phyloP scores from a whole-genome alignment of 441 rosid species.

The Capsella rubella region DNA sequence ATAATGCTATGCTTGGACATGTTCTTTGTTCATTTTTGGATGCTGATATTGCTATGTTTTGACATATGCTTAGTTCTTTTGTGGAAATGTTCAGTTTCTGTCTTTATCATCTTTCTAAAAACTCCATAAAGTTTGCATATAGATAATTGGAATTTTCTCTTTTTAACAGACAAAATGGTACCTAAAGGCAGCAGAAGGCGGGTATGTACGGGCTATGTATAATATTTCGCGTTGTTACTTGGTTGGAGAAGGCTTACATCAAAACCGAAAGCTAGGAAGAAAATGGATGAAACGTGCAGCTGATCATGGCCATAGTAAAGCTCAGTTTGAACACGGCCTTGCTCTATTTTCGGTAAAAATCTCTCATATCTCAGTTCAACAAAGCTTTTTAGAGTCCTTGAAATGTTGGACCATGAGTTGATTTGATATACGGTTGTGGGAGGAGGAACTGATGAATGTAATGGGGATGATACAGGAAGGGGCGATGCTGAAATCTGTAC shows the following conservation, averaged over 20 bases:
- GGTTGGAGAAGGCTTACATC: conserved; percentile 76
- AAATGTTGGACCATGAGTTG: background rate
- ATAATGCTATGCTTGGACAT: no score
- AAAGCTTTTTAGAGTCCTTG: background rate
- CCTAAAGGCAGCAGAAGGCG: conserved; percentile 83
- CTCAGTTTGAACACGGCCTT: conserved; percentile 88
- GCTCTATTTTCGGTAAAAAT: conserved; percentile 66
- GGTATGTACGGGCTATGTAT: conserved; percentile 89
- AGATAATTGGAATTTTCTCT: background rate
- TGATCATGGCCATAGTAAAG: conserved; percentile 83
- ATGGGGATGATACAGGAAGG: conserved; percentile 64
- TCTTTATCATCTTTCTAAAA: background rate
- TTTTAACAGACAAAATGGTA: conserved; percentile 75
- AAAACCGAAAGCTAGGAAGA: conserved; percentile 58
- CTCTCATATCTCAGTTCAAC: background rate
- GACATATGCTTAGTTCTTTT: conserved; percentile 27
- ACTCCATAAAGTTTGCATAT: background rate
- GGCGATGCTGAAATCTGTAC: conserved; percentile 71
- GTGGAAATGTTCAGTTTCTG: conserved; percentile 4
- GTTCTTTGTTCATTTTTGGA: conserved; percentile 17
- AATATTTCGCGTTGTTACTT: conserved; percentile 77
- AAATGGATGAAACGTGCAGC: conserved; percentile 98
- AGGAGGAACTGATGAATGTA: conserved; percentile 7
- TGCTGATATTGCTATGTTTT: conserved; percentile 14
- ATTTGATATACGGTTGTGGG: background rate